Conservation (phyloP, 768 basidiomycete species). For the Boletus patriciae region DNA sequence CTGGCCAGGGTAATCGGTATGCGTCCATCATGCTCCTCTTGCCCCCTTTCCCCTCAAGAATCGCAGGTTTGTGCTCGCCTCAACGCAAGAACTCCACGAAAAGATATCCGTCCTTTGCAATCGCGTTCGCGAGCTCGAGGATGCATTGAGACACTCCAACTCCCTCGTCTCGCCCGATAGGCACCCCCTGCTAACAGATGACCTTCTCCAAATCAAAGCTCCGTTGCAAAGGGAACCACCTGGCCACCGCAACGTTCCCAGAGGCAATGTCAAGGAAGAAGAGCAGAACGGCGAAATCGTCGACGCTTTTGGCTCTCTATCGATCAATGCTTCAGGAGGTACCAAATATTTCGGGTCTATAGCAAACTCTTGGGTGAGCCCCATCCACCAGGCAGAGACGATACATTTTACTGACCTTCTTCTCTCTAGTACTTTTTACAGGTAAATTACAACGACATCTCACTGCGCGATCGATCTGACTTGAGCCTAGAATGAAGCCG, state of each 20-base stretch:
- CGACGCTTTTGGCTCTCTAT: conserved; percentile 79
- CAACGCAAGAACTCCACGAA: conserved; percentile 79
- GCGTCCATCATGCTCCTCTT: conserved; percentile 8
- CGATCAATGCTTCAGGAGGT: conserved; percentile 67
- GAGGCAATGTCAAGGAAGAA: conserved; percentile 54
- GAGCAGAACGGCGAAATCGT: conserved; percentile 66
- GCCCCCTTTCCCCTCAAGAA: neutral
- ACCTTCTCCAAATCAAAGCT: conserved; percentile 72
- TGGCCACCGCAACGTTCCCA: conserved; percentile 38
- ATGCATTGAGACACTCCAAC: conserved; percentile 62
- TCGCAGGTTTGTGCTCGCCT: conserved; percentile 71
- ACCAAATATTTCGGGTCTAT: conserved; percentile 76
- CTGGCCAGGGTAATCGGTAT: conserved; percentile 79
- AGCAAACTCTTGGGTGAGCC: conserved; percentile 69
- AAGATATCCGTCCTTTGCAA: conserved; percentile 73
- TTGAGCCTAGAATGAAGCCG: conserved; percentile 53
- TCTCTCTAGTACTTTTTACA: conserved; percentile 66
- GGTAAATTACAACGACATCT: conserved; percentile 37
- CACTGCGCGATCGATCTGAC: conserved; percentile 10
- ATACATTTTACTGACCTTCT: conserved; percentile 2
- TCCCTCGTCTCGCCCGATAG: conserved; percentile 53
- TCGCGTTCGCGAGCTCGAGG: conserved; percentile 77
- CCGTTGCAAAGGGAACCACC: conserved; percentile 70
- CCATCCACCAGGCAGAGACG: neutral
- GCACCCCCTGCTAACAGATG: conserved; percentile 70